Conservation (phyloP, 106 monocot genomes). For the Dendrobium huoshanense region DNA sequence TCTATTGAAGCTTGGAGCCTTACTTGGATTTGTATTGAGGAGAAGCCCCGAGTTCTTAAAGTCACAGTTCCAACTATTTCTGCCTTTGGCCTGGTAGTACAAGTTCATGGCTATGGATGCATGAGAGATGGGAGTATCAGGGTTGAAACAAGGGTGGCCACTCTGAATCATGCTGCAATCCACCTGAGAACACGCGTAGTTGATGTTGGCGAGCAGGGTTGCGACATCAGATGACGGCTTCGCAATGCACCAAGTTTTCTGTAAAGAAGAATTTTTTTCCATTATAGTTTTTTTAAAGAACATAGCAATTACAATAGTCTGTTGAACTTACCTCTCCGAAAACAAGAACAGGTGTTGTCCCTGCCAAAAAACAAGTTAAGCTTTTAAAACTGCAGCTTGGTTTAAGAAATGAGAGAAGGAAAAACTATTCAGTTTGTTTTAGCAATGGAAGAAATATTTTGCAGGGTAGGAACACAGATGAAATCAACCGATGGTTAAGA, state of each 20-base stretch:
- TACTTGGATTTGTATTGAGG: slow-evolving; percentile 36
- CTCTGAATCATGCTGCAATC: slow-evolving; percentile 25
- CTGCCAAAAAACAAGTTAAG: slow-evolving; percentile 6
- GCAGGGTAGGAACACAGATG: not conserved
- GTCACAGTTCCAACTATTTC: slow-evolving; percentile 44
- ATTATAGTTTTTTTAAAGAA: no score
- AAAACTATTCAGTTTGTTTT: not conserved
- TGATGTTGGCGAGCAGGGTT: slow-evolving; percentile 24
- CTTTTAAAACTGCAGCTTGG: no score
- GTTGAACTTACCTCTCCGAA: slow-evolving; percentile 13
- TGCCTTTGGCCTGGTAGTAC: slow-evolving; percentile 33
- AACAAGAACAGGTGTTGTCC: not conserved
- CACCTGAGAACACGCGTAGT: slow-evolving; percentile 44
- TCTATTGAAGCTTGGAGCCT: not conserved
- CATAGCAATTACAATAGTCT: not conserved
- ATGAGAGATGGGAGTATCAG: slow-evolving; percentile 36
- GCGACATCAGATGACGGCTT: slow-evolving; percentile 35
- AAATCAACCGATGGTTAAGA: slow-evolving; percentile 7
- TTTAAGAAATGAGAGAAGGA: no score
- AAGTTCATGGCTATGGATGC: slow-evolving; percentile 44
- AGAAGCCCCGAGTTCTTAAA: slow-evolving; percentile 35
- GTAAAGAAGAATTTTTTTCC: not conserved
- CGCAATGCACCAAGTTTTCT: slow-evolving; percentile 52
- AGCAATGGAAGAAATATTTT: not conserved
- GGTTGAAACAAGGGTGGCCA: slow-evolving; percentile 31